Conservation (phyloP, 148 eudicot species). For the Talinum fruticosum region DNA sequence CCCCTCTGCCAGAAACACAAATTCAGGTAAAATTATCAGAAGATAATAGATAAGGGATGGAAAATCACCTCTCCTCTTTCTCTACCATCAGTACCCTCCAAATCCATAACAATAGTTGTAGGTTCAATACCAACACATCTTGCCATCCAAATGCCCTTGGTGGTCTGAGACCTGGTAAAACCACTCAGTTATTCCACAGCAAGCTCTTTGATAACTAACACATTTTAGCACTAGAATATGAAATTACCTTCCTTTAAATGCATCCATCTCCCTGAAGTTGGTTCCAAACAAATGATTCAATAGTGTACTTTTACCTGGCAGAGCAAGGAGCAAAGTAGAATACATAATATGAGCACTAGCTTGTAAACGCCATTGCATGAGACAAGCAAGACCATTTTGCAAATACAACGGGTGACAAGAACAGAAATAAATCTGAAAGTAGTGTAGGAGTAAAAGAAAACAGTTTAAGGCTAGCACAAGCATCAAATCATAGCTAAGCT, state of each 20-base stretch:
- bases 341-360: background rate
- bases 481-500: background rate
- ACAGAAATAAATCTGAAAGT: background rate
- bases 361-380: background rate
- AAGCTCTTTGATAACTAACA: background rate
- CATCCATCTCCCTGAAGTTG: conserved; percentile 98
- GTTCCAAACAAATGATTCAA: conserved; percentile 77
- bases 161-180: conserved; percentile 79
- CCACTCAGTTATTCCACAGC: conserved; percentile 9
- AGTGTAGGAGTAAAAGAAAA: background rate
- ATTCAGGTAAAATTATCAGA: background rate
- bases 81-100: conserved; percentile 99
- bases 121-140: conserved; percentile 93
- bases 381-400: background rate
- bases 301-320: conserved; percentile 92
- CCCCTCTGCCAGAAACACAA: background rate
- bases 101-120: conserved; percentile 91
- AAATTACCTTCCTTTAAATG: conserved; percentile 81
- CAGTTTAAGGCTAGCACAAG: background rate
- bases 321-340: background rate
- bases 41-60: background rate
- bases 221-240: conserved; percentile 21
- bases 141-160: conserved; percentile 98
- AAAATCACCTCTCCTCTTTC: conserved; percentile 93
- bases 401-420: background rate